Percentiles rank a stretch among this genome's conserved stretches.
phyloP scores from a whole-genome alignment of 176 grass and related monocot species.

The Calamus simplicifolius region DNA sequence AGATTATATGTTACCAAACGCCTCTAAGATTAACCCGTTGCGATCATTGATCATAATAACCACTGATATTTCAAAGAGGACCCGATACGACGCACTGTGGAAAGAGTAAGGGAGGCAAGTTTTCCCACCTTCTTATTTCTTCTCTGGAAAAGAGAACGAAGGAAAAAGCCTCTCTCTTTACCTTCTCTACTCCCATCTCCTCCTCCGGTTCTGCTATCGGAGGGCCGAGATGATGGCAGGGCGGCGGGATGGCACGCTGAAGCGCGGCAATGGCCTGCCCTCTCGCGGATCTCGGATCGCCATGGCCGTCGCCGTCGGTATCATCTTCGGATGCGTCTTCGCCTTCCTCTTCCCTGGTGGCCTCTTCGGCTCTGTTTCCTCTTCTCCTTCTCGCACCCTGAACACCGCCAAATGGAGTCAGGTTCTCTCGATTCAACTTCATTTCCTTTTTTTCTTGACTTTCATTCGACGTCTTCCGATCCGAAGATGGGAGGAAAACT shows the following conservation, averaged over 20 bases:
- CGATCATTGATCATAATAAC: too few species aligned
- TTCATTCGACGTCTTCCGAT: background rate
- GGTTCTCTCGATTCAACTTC: conserved; percentile 16
- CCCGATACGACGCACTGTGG: too few species aligned
- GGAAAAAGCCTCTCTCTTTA: background rate
- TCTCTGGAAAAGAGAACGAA: too few species aligned
- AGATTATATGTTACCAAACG: too few species aligned
- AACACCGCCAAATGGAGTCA: conserved; percentile 8
- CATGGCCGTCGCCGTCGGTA: conserved; percentile 53
- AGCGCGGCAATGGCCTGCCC: conserved; percentile 39
- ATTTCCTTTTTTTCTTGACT: background rate
- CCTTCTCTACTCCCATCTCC: background rate
- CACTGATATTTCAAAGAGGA: too few species aligned
- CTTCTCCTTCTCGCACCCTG: conserved; percentile 18
- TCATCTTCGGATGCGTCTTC: conserved; percentile 66
- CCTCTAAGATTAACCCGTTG: too few species aligned
- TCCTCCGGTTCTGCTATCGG: conserved; percentile 5
- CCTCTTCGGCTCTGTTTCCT: conserved; percentile 31
- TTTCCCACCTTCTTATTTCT: too few species aligned
- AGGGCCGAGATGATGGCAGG: conserved; percentile 38
- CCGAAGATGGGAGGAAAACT: conserved; percentile 1
- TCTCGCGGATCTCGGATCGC: conserved; percentile 78
- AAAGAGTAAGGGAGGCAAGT: too few species aligned
- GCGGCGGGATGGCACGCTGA: conserved; percentile 66
- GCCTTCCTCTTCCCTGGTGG: conserved; percentile 90